These are phyloP conservation scores for Orobanche coerulescens DNA, from an alignment of 257 asterid species.

Conservation along the genomic window DNA sequence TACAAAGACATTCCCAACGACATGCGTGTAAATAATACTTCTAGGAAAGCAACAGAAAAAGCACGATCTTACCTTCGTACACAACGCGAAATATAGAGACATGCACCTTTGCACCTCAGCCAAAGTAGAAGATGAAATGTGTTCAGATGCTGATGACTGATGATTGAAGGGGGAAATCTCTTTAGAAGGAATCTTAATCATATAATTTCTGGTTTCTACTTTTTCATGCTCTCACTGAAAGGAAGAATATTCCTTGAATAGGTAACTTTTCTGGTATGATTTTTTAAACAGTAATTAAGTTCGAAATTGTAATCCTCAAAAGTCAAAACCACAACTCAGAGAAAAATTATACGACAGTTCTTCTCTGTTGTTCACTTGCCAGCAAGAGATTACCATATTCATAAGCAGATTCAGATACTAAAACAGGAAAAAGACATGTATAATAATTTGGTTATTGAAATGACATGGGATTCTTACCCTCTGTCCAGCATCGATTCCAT, in stretches of 20 bases:
- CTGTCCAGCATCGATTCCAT: constrained; percentile 40
- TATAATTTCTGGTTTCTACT: background rate
- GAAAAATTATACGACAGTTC: background rate
- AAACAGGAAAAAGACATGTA: constrained; percentile 11
- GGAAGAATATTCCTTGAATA: background rate
- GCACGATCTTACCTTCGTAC: constrained; percentile 68
- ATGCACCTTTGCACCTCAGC: constrained; percentile 78
- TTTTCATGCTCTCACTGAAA: background rate
- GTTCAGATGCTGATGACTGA: constrained; percentile 50
- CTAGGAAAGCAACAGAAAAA: constrained; percentile 14
- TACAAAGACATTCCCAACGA: background rate
- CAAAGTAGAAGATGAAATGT: constrained; percentile 37
- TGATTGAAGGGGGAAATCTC: too few species aligned
- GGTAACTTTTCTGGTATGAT: background rate
- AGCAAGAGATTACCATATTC: background rate
- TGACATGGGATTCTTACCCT: constrained; percentile 38
- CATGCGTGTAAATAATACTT: constrained; percentile 13
- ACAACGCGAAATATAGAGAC: constrained; percentile 89
- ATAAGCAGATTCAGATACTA: constrained; percentile 14
- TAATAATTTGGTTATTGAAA: constrained; percentile 7
- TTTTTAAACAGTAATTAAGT: background rate
- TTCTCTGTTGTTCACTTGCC: background rate
- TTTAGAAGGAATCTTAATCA: background rate
- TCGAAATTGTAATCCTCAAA: background rate
- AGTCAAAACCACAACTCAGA: constrained; percentile 1